phyloP scores from a whole-genome alignment of 2,329 filamentous ascomycete species.

The Aspergillus terreus region DNA sequence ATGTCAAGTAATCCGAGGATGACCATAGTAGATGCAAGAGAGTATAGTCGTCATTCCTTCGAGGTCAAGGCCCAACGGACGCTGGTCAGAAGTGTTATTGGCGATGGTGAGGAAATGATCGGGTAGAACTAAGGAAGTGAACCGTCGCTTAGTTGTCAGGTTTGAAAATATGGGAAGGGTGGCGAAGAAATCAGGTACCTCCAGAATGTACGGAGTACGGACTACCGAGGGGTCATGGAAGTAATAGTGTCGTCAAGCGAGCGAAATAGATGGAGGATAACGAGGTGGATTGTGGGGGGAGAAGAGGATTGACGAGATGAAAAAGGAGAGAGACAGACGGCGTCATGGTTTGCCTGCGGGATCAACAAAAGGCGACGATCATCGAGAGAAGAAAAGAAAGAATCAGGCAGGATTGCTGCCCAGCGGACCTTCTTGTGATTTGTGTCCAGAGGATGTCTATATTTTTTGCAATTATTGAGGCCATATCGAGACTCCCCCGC shows the following conservation, averaged over 20 bases:
- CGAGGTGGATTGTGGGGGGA: background rate
- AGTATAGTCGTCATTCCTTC: background rate
- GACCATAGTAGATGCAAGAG: background rate
- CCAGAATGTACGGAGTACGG: too few species aligned
- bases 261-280: constrained; percentile 26
- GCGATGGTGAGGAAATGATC: too few species aligned
- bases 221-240: too few species aligned
- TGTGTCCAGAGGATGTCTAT: background rate
- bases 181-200: too few species aligned
- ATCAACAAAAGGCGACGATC: constrained; percentile 4
- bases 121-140: too few species aligned
- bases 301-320: constrained; percentile 8
- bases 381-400: constrained; percentile 4
- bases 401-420: constrained; percentile 6
- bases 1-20: background rate
- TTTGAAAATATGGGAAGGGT: too few species aligned
- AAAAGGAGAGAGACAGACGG: constrained; percentile 22
- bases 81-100: constrained; percentile 3
- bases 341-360: constrained; percentile 30
- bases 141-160: too few species aligned
- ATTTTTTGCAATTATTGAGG: too few species aligned
- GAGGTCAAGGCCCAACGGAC: background rate
- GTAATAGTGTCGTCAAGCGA: background rate
- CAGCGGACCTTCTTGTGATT: background rate
- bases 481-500: too few species aligned